Evolutionary conservation across 2,329 filamentous ascomycete species (phyloP).

Genomic region (Monosporascus sp.): DNA sequence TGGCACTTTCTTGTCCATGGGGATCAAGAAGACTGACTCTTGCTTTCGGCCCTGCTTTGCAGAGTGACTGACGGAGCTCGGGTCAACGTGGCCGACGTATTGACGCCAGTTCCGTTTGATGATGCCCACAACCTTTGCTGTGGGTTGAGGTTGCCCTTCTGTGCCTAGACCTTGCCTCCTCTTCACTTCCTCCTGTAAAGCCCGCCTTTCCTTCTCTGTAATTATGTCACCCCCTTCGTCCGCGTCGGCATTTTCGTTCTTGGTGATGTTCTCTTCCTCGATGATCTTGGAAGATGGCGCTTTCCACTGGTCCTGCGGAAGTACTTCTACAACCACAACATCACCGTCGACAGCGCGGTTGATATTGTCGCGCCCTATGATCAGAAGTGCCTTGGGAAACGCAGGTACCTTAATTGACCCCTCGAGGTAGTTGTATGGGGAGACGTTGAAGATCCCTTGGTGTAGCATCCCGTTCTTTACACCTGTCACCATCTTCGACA

Average conservation of each 20-base stretch:
- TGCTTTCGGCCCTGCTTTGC: conserved; percentile 75
- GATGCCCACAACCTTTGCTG: conserved; percentile 84
- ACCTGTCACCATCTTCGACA: conserved; percentile 92
- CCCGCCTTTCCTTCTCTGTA: conserved; percentile 80
- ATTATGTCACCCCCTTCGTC: conserved; percentile 73
- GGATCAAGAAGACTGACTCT: conserved; percentile 89
- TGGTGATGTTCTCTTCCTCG: conserved; percentile 86
- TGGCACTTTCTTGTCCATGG: conserved; percentile 96
- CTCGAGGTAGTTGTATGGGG: conserved; percentile 96
- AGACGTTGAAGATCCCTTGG: conserved; percentile 93
- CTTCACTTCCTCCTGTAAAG: conserved; percentile 86
- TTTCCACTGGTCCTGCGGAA: conserved; percentile 96
- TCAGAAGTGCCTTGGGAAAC: conserved; percentile 82
- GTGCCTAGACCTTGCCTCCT: conserved; percentile 70
- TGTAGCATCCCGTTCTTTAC: conserved; percentile 84
- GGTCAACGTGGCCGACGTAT: conserved; percentile 93
- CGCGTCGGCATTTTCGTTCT: conserved; percentile 86
- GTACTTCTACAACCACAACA: conserved; percentile 84
- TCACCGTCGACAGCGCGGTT: conserved; percentile 92
- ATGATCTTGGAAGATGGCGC: conserved; percentile 91
- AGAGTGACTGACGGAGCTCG: conserved; percentile 70
- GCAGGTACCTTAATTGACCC: conserved; percentile 84
- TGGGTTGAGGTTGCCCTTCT: conserved; percentile 80
- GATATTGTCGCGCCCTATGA: conserved; percentile 91
- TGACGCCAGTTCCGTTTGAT: conserved; percentile 97